Percentiles rank a stretch among this genome's conserved stretches.
phyloP scores from a whole-genome alignment of 2,329 filamentous ascomycete species.

The Moelleriella libera region DNA sequence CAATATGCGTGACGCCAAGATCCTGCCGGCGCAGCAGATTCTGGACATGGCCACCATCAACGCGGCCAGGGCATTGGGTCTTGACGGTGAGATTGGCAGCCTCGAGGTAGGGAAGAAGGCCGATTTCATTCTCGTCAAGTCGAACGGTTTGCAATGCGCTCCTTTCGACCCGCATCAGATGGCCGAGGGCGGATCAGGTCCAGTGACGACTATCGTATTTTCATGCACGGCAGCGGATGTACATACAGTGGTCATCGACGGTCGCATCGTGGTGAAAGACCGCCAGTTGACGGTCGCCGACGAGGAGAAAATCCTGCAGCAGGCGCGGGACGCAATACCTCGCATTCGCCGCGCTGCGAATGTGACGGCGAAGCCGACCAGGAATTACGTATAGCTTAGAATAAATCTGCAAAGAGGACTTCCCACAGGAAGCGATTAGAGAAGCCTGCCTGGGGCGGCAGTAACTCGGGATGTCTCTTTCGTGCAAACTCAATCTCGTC shows the following conservation, averaged over 20 bases:
- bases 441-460: background rate
- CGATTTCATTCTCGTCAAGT: slow-evolving; percentile 17
- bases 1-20: slow-evolving; percentile 22
- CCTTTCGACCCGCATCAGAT: slow-evolving; percentile 3
- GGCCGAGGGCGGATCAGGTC: slow-evolving; percentile 1
- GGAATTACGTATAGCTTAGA: background rate
- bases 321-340: background rate
- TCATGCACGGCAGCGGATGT: slow-evolving; percentile 1
- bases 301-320: background rate
- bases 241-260: slow-evolving; percentile 1
- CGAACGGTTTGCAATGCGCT: background rate
- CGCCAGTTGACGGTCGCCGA: background rate
- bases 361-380: background rate
- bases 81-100: slow-evolving; percentile 22
- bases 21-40: slow-evolving; percentile 28
- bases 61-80: slow-evolving; percentile 30
- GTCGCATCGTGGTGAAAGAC: background rate
- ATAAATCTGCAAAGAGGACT: background rate
- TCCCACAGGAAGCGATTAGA: background rate
- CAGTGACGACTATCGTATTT: slow-evolving; percentile 1
- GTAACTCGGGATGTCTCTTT: background rate
- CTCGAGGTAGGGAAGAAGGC: slow-evolving; percentile 28
- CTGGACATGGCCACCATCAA: slow-evolving; percentile 30
- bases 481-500: background rate
- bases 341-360: background rate